These are phyloP conservation scores for Gossypium raimondii DNA, from an alignment of 345 rosid genomes.

Conservation along the genomic window DNA sequence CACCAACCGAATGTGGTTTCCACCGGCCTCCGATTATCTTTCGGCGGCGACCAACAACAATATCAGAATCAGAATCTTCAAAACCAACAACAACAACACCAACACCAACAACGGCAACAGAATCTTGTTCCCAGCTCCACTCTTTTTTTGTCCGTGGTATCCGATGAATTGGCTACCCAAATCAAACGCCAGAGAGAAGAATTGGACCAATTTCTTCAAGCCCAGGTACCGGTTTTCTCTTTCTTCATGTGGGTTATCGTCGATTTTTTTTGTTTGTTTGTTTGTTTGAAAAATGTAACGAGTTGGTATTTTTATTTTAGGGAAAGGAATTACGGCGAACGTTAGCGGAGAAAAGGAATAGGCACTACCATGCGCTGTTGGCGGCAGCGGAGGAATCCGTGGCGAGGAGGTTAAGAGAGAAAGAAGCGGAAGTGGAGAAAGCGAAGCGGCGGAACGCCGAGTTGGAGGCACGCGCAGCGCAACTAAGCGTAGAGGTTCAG, in stretches of 20 bases:
- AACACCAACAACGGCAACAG: constrained; percentile 18
- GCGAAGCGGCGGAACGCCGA: constrained; percentile 71
- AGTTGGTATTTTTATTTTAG: constrained; percentile 22
- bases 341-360: constrained; percentile 67
- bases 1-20: constrained; percentile 63
- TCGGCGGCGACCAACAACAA: constrained; percentile 38
- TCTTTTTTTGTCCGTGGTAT: constrained; percentile 27
- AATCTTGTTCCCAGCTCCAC: constrained; percentile 27
- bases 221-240: constrained; percentile 49
- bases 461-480: constrained; percentile 77
- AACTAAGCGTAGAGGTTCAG: constrained; percentile 67
- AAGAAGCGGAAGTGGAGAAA: constrained; percentile 67
- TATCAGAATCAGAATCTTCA: constrained; percentile 15
- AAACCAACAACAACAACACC: neutral
- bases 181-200: constrained; percentile 70
- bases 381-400: constrained; percentile 68
- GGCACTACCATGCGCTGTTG: constrained; percentile 72
- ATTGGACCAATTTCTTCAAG: constrained; percentile 65
- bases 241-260: neutral
- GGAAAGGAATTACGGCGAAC: constrained; percentile 73
- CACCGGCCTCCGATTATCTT: constrained; percentile 72
- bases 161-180: constrained; percentile 56
- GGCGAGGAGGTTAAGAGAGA: constrained; percentile 52
- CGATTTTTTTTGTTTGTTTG: neutral
- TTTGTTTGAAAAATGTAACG: neutral